Conservation (phyloP, 768 basidiomycete genomes). For the Kwoniella bestiolae region DNA sequence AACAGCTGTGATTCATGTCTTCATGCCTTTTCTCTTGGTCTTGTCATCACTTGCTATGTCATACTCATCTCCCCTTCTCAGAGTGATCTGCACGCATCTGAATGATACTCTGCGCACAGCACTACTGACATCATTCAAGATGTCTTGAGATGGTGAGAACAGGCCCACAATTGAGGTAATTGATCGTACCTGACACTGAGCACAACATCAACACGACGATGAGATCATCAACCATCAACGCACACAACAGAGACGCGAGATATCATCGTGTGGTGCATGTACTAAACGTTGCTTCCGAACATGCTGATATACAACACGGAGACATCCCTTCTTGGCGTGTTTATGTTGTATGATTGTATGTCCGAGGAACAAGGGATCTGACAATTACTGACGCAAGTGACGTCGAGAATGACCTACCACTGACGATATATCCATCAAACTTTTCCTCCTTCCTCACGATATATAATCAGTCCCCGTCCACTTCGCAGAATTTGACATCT, state of each 20-base stretch:
- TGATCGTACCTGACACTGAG: background rate
- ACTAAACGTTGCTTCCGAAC: background rate
- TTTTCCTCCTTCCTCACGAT: background rate
- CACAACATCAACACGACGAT: background rate
- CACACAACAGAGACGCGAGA: background rate
- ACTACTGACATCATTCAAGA: background rate
- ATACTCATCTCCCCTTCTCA: no score
- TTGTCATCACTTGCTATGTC: no score
- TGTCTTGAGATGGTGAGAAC: background rate
- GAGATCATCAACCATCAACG: background rate
- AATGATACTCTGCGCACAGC: background rate
- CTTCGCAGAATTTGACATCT: no score
- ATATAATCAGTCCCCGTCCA: background rate
- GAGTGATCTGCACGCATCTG: no score
- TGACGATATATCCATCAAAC: slow-evolving; percentile 1
- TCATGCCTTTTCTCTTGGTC: no score
- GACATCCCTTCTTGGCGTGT: background rate
- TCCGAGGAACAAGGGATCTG: slow-evolving; percentile 8
- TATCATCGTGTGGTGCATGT: background rate
- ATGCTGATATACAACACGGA: background rate
- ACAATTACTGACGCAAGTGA: background rate
- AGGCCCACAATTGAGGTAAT: background rate
- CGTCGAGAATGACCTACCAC: background rate
- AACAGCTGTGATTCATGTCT: no score
- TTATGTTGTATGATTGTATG: background rate